Evolutionary conservation across 371 early-diverging fungal genomes (phyloP), one percentile per base, ranked within the genome.

Genomic region (Zychaea mexicana): DNA sequence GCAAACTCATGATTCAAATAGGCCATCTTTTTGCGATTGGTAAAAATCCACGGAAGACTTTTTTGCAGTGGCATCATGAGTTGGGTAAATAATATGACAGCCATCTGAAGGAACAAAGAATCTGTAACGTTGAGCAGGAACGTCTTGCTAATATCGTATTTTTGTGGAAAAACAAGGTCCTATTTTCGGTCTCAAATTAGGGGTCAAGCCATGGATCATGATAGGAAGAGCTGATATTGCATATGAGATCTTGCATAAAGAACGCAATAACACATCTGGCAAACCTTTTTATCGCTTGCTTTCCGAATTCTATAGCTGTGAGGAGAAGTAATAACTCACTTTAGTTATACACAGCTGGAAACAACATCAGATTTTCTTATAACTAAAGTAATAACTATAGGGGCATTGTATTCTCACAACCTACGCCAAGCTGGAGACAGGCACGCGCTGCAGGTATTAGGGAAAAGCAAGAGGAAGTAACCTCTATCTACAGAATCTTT

Each of bases 151-250:
- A n/a, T n/a, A n/a, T n/a, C n/a, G n/a, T n/a, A n/a, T n/a, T n/a
- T 39, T 13, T 15, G 15, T 15, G n/a, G 3, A 39, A 39, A 39
- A 39, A 39, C 10, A 39, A 65, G 57, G 60, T 21, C 71, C 71
- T 1, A 64, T 70, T 17, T 42, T 63, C 53, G 36, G 57, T 4
- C 17, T 70, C 21, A 15, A 52, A 12, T 58, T 70, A 60, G 71
- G 71, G 24, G 64, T 66, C 13, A 59, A 66, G 27, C 30, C 53
- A 19, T 70, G 67, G 66, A 57, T 70, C 8, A 46, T 64, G 27
- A 66, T 70, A 47, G 31, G 64, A 3, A 66, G 62, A 17, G 61
- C 66, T 13, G 19, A 55, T 4, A 36, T 70, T 27, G 71, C 71
- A 1, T 67, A 70, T 57, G 71, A 70, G 6, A 57, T 70, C 1